Evolutionary conservation across 306 rosid genomes (phyloP).

Genomic region (Trichosanthes truncata): DNA sequence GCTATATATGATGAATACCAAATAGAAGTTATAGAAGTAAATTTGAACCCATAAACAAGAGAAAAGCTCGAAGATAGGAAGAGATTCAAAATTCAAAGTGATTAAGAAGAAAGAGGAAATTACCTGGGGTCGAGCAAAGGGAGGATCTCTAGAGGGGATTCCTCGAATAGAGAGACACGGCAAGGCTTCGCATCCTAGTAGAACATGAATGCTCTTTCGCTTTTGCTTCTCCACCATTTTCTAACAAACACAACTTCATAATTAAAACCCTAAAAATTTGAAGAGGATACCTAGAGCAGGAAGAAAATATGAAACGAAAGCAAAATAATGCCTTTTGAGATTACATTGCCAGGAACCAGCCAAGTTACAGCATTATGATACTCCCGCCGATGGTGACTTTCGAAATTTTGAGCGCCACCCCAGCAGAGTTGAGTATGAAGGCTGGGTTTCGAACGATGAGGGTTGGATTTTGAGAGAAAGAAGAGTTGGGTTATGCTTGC

Average conservation of each 20-base stretch:
- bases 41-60: neutral
- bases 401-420: too few relatives aligned
- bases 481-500: too few relatives aligned
- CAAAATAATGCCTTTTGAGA: too few relatives aligned
- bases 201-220: conserved; percentile 34
- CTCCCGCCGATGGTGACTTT: too few relatives aligned
- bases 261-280: neutral
- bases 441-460: too few relatives aligned
- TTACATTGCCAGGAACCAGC: too few relatives aligned
- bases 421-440: too few relatives aligned
- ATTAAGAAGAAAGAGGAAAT: neutral
- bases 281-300: too few relatives aligned
- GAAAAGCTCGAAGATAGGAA: neutral
- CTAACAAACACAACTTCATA: neutral
- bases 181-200: conserved; percentile 93
- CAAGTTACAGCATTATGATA: too few relatives aligned
- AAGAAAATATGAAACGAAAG: too few relatives aligned
- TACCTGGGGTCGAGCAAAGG: conserved; percentile 56
- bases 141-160: conserved; percentile 34
- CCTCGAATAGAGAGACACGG: conserved; percentile 35
- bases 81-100: neutral
- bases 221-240: conserved; percentile 39
- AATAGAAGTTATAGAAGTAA: neutral
- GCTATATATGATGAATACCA: neutral
- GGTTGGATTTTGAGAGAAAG: too few relatives aligned